phyloP scores from a whole-genome alignment of 1,284 basidiomycete genomes.

The Abortiporus biennis region DNA sequence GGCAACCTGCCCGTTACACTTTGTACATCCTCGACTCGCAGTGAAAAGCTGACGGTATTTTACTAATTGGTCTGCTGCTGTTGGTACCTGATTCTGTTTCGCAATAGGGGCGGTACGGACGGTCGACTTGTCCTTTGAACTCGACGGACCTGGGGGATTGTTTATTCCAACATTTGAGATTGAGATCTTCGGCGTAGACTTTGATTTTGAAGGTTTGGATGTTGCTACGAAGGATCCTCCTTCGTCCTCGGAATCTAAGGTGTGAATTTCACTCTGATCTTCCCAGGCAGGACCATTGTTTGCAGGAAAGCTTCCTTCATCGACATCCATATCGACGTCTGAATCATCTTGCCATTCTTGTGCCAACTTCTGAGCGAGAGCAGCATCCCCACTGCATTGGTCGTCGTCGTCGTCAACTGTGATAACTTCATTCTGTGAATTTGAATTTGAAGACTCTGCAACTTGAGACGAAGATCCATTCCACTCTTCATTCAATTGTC shows the following conservation, averaged over 20 bases:
- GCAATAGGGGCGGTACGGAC: neutral
- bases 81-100: neutral
- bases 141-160: slow-evolving; percentile 1
- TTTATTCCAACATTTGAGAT: neutral
- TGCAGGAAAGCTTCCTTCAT: slow-evolving; percentile 2
- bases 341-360: slow-evolving; percentile 28
- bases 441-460: neutral
- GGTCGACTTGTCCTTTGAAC: neutral
- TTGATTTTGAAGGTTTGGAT: neutral
- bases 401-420: slow-evolving; percentile 17
- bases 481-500: slow-evolving; percentile 27
- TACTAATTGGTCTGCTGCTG: slow-evolving; percentile 26
- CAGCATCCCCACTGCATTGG: slow-evolving; percentile 31
- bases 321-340: slow-evolving; percentile 10
- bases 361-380: slow-evolving; percentile 33
- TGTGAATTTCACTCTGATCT: neutral
- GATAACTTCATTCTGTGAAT: slow-evolving; percentile 12
- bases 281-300: neutral
- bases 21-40: slow-evolving; percentile 27
- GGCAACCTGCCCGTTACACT: slow-evolving; percentile 27
- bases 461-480: no score
- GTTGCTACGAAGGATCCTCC: neutral
- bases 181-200: neutral
- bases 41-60: slow-evolving; percentile 29
- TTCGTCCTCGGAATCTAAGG: no score